These are phyloP conservation scores for Xanthoconium separans DNA, from an alignment of 1,284 basidiomycete species.

Conservation along the genomic window DNA sequence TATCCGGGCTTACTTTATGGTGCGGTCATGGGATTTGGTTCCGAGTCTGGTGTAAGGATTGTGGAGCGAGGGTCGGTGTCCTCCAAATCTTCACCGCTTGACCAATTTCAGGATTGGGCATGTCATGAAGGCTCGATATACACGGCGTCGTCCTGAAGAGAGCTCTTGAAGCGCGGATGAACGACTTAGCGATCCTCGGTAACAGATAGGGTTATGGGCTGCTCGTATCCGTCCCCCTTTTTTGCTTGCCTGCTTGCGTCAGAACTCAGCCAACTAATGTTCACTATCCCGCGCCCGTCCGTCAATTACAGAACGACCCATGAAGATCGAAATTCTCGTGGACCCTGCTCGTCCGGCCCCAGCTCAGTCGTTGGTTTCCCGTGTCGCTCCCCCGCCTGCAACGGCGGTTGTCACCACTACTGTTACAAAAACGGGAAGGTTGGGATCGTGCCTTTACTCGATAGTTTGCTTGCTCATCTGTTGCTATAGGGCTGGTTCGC, in stretches of 20 bases:
- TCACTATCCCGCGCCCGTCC: constrained; percentile 39
- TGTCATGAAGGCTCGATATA: constrained; percentile 28
- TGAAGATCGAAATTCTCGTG: constrained; percentile 98
- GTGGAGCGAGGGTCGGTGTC: constrained; percentile 26
- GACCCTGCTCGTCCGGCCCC: constrained; percentile 79
- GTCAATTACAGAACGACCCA: constrained; percentile 79
- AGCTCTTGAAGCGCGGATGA: constrained; percentile 42
- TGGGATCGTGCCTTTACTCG: constrained; percentile 21
- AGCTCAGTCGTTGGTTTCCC: constrained; percentile 59
- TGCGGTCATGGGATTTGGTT: constrained; percentile 36
- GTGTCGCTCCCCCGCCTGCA: constrained; percentile 62
- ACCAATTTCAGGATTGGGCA: constrained; percentile 36
- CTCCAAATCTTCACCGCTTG: constrained; percentile 34
- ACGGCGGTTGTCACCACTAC: constrained; percentile 24
- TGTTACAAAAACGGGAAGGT: constrained; percentile 44
- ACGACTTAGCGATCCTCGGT: constrained; percentile 38
- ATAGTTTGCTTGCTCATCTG: constrained; percentile 10
- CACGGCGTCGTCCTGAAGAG: constrained; percentile 21
- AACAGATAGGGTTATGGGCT: constrained; percentile 36
- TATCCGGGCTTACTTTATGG: constrained; percentile 26
- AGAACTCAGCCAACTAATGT: constrained; percentile 64
- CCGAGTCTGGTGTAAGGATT: constrained; percentile 34
- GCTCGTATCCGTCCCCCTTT: constrained; percentile 35
- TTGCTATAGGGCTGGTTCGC: constrained; percentile 29
- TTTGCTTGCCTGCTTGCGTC: constrained; percentile 47